Evolutionary conservation across 768 basidiomycete genomes (phyloP).

Genomic region (Brasilioporus rufonigricans): DNA sequence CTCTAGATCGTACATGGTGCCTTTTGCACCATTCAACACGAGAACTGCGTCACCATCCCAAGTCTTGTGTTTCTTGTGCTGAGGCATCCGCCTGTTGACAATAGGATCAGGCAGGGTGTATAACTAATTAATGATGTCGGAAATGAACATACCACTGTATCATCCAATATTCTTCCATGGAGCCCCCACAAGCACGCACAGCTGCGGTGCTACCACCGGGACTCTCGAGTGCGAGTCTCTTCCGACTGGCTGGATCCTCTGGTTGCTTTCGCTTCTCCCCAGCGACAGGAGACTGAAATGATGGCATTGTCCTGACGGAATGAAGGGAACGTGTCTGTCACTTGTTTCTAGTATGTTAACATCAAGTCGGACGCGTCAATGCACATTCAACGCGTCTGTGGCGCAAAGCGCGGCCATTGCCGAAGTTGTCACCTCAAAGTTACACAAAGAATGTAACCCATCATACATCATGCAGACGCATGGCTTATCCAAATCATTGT

Average conservation of each 20-base stretch:
- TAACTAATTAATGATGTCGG: background rate
- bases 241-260: slow-evolving; percentile 26
- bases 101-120: background rate
- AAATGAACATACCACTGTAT: slow-evolving; percentile 60
- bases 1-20: slow-evolving; percentile 58
- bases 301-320: slow-evolving; percentile 19
- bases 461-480: no score
- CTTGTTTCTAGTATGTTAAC: background rate
- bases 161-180: slow-evolving; percentile 60
- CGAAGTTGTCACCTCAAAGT: background rate
- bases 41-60: slow-evolving; percentile 87
- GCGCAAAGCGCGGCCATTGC: slow-evolving; percentile 15
- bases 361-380: slow-evolving; percentile 4
- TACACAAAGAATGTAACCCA: no score
- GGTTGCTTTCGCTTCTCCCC: slow-evolving; percentile 32
- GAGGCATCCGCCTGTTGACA: slow-evolving; percentile 55
- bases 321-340: background rate
- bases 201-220: slow-evolving; percentile 3
- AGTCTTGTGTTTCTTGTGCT: slow-evolving; percentile 82
- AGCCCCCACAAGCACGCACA: slow-evolving; percentile 11
- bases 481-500: no score
- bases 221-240: slow-evolving; percentile 28
- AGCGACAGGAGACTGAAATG: slow-evolving; percentile 10
- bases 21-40: slow-evolving; percentile 44
- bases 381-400: slow-evolving; percentile 13